Conservation (phyloP, 2,329 filamentous ascomycete species). For the Amphichorda felina region DNA sequence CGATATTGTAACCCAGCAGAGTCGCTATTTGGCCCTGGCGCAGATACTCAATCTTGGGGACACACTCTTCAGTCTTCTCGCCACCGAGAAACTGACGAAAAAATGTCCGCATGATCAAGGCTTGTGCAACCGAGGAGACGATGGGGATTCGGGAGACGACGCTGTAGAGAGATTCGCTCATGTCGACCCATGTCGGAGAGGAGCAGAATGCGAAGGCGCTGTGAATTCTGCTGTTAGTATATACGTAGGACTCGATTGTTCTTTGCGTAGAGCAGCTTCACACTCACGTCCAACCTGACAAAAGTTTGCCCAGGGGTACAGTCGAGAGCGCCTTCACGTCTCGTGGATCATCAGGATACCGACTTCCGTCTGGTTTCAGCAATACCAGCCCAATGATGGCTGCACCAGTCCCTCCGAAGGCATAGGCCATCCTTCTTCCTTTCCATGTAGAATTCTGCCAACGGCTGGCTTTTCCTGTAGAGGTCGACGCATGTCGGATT, state of each 20-base stretch:
- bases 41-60: slow-evolving; percentile 8
- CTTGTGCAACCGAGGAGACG: slow-evolving; percentile 7
- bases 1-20: slow-evolving; percentile 10
- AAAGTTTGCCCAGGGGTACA: neutral
- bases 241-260: neutral
- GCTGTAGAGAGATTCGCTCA: slow-evolving; percentile 8
- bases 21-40: slow-evolving; percentile 7
- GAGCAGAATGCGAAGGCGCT: slow-evolving; percentile 10
- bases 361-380: too few relatives aligned
- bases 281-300: slow-evolving; percentile 1
- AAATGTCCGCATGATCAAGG: slow-evolving; percentile 8
- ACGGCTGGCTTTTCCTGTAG: too few relatives aligned
- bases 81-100: slow-evolving; percentile 10
- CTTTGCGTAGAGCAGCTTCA: too few relatives aligned
- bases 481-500: too few relatives aligned
- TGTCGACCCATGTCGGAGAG: slow-evolving; percentile 9
- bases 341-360: neutral
- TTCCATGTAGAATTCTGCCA: too few relatives aligned
- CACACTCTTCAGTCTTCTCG: slow-evolving; percentile 4
- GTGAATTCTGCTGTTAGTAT: neutral
- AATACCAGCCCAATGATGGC: too few relatives aligned
- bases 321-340: neutral
- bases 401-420: too few relatives aligned
- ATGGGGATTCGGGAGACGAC: slow-evolving; percentile 7
- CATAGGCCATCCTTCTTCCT: too few relatives aligned